Percentiles rank a stretch among this genome's conserved stretches.
These are phyloP conservation scores for Elaphomyces granulatus DNA, from an alignment of 495 filamentous ascomycete species.

Conservation along the genomic window DNA sequence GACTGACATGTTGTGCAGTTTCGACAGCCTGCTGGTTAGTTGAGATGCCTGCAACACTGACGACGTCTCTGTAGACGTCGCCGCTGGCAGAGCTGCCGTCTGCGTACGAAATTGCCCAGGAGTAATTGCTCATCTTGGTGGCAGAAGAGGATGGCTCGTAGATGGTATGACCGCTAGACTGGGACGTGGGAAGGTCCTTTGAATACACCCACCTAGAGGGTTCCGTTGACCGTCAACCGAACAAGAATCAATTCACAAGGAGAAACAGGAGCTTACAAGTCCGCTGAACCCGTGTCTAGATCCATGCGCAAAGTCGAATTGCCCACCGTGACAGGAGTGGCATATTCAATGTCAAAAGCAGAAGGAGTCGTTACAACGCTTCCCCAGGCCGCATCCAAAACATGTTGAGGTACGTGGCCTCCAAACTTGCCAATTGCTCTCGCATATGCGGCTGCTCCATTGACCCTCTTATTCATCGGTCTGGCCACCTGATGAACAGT, in stretches of 20 bases:
- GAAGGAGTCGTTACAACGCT: slow-evolving; percentile 41
- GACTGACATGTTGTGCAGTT: slow-evolving; percentile 45
- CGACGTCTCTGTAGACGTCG: slow-evolving; percentile 54
- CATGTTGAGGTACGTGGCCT: slow-evolving; percentile 22
- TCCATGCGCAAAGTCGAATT: slow-evolving; percentile 25
- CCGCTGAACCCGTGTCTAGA: slow-evolving; percentile 58
- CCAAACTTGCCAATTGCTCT: slow-evolving; percentile 32
- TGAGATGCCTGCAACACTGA: slow-evolving; percentile 50
- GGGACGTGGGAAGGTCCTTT: background rate
- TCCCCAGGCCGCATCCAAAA: slow-evolving; percentile 24
- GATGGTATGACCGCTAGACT: slow-evolving; percentile 11
- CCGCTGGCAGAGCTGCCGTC: slow-evolving; percentile 53
- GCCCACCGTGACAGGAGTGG: slow-evolving; percentile 54
- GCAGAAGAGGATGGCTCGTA: slow-evolving; percentile 43
- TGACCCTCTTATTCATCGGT: background rate
- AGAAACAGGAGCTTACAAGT: slow-evolving; percentile 41
- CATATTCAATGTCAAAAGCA: slow-evolving; percentile 45
- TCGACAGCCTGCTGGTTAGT: slow-evolving; percentile 54
- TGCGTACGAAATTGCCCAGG: slow-evolving; percentile 58
- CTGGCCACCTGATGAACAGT: background rate
- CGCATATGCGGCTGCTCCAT: slow-evolving; percentile 24
- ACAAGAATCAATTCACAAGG: too few species aligned
- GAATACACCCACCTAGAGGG: slow-evolving; percentile 2
- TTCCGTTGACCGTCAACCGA: too few species aligned
- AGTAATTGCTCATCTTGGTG: slow-evolving; percentile 35